Base-by-base conservation (phyloP, 164 flowering plant genomes). In the Nymphaea colorata region DNA sequence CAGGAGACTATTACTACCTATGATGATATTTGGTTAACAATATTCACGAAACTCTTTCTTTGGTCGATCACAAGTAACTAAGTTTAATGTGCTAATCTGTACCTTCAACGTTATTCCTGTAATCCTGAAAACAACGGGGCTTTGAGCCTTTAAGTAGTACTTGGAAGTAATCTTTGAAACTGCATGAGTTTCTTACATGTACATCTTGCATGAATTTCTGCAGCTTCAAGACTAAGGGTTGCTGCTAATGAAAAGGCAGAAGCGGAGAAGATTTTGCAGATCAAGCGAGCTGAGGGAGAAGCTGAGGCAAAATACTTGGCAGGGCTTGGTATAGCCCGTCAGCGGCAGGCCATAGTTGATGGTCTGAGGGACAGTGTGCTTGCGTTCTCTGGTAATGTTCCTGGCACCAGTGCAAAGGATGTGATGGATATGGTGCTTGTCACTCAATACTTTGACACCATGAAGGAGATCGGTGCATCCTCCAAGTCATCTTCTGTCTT, bases 171-270 rank as follows among this genome's bases (percentile, higher is more conserved):
- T 25, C 36, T 25, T 25, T 25, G 36, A 25, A 25, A 25, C 36
- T 25, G 36, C 36, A 25, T 25, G 36, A 25, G 36, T 25, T 25
- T 25, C 36, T 25, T 25, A 25, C 36, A 25, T 25, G 36, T 25
- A 25, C 36, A 25, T 25, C 0, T 25, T 1, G 36, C 36, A 25
- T 25, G 36, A 25, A 25, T 25, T 25, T 25, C 36, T 61, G 7
- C 17, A 64, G 96, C 92, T 78, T 74, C 90, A 42, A 82, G 96
- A 72, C 42, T 87, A 85, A 90, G 96, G 79, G 74, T 82, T 62
- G 96, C 93, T 64, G 84, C 91, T 17, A 85, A 67, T 71, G 96
- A 90, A 66, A 90, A 84, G 82, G 96, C 93, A 5, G 96, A 90
- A 75, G 93, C 91, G 36, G 93, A 87, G 77, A 87, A 90, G 79